Base-by-base conservation (phyloP, 176 grass and related monocot species). In the Aegilops umbellulata region DNA sequence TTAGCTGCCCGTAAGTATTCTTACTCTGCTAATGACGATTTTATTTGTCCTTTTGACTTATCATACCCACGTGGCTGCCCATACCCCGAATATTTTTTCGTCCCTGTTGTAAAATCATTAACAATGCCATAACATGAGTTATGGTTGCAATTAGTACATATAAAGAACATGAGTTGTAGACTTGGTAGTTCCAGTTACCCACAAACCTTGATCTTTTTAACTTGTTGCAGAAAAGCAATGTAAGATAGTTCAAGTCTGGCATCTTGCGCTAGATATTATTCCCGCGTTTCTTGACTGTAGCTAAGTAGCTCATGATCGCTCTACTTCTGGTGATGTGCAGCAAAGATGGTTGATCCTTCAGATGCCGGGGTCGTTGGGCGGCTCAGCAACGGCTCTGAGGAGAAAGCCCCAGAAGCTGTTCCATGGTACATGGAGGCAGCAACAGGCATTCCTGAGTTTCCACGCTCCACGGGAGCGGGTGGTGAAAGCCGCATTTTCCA, bases 1-100 rank as follows among this genome's bases (percentile, higher is more conserved):
- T 90, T 98, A 76, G 60, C 91, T 85, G 22, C 86, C 60, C 55
- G 95, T 93, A 87, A 95, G 95, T 71, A 82, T 89, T 60, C 89
- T 58, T 66, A 13, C 25, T 51, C 5, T 63, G 8, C 31, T 42
- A 42, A 77, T 77, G 20, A 49, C 81, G 53, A 25, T 60, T 34
- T 34, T n/a, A 30, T 68, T 85, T 32, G 10, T 30, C 53, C 4
- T 39, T 74, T 30, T 47, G 1, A 16, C 31, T 20, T 30, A 11
- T 53, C 25, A 51, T 29, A 62, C 19, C 6, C 77, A 76, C 67
- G 12, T 31, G 6, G 65, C 60, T 63, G 5, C 20, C n/a, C 1
- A 3, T 20, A 6, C 26, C 47, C 25, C 12, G 31, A 61, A 53
- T 87, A 44, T 15, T 51, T 81, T 10, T 35, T 19, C 11, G 5